phyloP scores from a whole-genome alignment of 2,329 filamentous ascomycete species.

The Dothistroma septosporum region DNA sequence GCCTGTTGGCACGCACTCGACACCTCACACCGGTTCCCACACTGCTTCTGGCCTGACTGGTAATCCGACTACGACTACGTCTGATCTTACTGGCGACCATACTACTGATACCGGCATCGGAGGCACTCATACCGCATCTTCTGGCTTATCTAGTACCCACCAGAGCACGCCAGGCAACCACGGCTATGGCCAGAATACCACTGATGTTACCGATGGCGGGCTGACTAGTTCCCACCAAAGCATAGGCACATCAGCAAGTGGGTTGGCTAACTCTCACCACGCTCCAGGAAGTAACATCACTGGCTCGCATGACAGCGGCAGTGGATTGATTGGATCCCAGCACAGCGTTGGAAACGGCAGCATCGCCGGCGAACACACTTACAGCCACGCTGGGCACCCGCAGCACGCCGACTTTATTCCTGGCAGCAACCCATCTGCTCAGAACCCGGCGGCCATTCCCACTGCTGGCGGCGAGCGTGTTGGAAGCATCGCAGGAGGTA shows the following conservation, averaged over 20 bases:
- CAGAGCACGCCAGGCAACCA: no score
- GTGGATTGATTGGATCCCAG: background rate
- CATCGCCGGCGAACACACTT: slow-evolving; percentile 7
- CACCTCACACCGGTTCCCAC: slow-evolving; percentile 1
- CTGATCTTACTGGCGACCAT: background rate
- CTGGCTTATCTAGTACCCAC: no score
- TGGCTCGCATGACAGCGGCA: background rate
- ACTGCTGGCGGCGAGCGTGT: slow-evolving; percentile 28
- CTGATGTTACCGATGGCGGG: no score
- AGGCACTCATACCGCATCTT: no score
- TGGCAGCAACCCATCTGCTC: slow-evolving; percentile 15
- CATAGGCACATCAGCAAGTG: background rate
- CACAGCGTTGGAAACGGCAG: slow-evolving; percentile 1
- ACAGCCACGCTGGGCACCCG: slow-evolving; percentile 1
- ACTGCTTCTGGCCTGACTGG: background rate
- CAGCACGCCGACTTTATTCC: slow-evolving; percentile 13
- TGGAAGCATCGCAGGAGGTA: slow-evolving; percentile 15
- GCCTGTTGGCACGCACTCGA: background rate
- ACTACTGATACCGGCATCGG: background rate
- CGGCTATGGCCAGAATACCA: no score
- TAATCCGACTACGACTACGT: background rate
- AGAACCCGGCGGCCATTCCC: slow-evolving; percentile 29
- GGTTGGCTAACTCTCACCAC: background rate
- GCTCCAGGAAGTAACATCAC: background rate
- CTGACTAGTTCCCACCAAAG: background rate